Percentiles rank a stretch among this genome's conserved stretches.
Conservation (phyloP, 2,329 filamentous ascomycete genomes). For the Phialophora tarda region DNA sequence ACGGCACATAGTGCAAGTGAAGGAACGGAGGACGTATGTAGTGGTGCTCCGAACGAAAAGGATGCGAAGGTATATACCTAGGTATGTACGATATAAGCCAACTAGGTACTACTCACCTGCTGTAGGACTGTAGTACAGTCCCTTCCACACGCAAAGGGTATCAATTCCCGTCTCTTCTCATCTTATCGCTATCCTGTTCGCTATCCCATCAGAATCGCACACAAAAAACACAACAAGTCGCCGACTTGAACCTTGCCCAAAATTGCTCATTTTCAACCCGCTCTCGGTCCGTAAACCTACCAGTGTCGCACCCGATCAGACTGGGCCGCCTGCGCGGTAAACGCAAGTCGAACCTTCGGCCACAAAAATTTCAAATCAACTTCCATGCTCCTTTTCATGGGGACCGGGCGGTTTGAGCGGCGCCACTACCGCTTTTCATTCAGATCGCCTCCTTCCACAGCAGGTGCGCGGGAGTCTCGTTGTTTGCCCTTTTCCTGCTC, state of each 20-base stretch:
- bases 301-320: background rate
- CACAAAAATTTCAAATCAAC: background rate
- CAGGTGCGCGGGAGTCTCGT: background rate
- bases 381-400: conserved; percentile 4
- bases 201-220: background rate
- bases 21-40: too few relatives aligned
- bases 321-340: background rate
- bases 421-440: conserved; percentile 9
- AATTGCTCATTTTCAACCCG: background rate
- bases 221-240: background rate
- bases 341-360: background rate
- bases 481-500: conserved; percentile 13
- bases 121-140: background rate
- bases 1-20: too few relatives aligned
- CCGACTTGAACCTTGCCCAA: background rate
- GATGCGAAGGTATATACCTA: background rate
- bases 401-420: background rate
- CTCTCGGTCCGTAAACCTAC: background rate
- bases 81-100: background rate
- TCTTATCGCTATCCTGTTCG: background rate
- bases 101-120: background rate
- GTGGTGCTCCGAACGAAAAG: background rate
- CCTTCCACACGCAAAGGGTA: background rate
- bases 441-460: background rate
- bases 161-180: background rate